Evolutionary conservation across 2,329 filamentous ascomycete species (phyloP).

Genomic region (Cladophialophora chaetospira): DNA sequence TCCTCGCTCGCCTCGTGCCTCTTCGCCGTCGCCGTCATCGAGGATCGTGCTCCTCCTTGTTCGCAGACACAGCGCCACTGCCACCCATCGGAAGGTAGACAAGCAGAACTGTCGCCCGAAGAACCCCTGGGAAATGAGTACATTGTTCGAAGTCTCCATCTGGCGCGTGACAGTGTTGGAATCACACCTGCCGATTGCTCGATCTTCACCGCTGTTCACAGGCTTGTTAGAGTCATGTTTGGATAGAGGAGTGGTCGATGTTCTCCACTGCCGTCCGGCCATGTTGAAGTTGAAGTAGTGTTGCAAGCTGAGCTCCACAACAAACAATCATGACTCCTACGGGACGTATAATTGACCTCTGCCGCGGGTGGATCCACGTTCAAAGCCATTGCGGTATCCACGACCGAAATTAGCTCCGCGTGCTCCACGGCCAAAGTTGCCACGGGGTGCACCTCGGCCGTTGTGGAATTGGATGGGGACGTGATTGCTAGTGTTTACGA

Average conservation of each 20-base stretch:
- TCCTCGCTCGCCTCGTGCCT: not conserved
- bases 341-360: constrained; percentile 35
- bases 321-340: too few species aligned
- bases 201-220: not conserved
- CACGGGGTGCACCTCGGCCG: constrained; percentile 19
- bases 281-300: too few species aligned
- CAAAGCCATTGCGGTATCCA: constrained; percentile 25
- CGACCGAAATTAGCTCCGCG: constrained; percentile 22
- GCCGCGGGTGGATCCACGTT: constrained; percentile 32
- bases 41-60: too few species aligned
- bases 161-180: constrained; percentile 6
- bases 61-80: too few species aligned
- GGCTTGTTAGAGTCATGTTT: not conserved
- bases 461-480: constrained; percentile 15
- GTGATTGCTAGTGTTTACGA: constrained; percentile 29
- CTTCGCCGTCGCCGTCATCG: not conserved
- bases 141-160: not conserved
- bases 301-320: too few species aligned
- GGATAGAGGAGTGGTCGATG: too few species aligned
- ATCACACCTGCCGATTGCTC: not conserved
- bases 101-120: constrained; percentile 18
- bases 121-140: not conserved
- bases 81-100: constrained; percentile 7
- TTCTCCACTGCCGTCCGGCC: constrained; percentile 7
- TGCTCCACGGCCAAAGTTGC: constrained; percentile 16